These are phyloP conservation scores for Fusarium solani-melongenae DNA, from an alignment of 2,329 filamentous ascomycete species.

Conservation along the genomic window DNA sequence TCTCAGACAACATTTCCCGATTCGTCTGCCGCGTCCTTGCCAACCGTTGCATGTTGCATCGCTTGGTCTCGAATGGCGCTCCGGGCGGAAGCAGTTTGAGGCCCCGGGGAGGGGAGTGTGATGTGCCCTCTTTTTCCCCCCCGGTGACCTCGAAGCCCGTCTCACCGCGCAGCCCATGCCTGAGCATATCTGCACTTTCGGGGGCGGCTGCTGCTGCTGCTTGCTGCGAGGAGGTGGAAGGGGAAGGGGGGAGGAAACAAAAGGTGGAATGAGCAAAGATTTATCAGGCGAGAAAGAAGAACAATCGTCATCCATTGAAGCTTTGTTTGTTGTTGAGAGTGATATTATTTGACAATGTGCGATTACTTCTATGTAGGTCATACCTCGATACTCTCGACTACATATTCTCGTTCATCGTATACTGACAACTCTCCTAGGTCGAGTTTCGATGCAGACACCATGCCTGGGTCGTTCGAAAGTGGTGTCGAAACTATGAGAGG, in stretches of 20 bases:
- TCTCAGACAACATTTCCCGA: conserved; percentile 19
- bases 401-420: too few species aligned
- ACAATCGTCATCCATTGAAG: conserved; percentile 4
- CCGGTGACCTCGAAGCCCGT: conserved; percentile 25
- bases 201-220: background rate
- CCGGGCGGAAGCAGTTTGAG: conserved; percentile 37
- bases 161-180: conserved; percentile 15
- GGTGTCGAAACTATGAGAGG: conserved; percentile 38
- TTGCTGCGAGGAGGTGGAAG: background rate
- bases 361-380: conserved; percentile 39
- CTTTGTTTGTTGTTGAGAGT: background rate
- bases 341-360: conserved; percentile 26
- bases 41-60: conserved; percentile 27
- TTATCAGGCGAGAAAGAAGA: conserved; percentile 6
- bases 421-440: conserved; percentile 24
- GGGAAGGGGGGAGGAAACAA: background rate
- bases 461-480: conserved; percentile 39
- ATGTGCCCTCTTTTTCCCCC: background rate
- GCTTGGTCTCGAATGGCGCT: conserved; percentile 24
- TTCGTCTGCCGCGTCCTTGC: conserved; percentile 23
- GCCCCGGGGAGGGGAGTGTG: background rate
- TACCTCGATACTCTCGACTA: background rate
- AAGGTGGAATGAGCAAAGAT: background rate
- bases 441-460: conserved; percentile 41
- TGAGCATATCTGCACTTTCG: background rate